Evolutionary conservation across 768 basidiomycete genomes (phyloP).

Genomic region (Russula lepida): DNA sequence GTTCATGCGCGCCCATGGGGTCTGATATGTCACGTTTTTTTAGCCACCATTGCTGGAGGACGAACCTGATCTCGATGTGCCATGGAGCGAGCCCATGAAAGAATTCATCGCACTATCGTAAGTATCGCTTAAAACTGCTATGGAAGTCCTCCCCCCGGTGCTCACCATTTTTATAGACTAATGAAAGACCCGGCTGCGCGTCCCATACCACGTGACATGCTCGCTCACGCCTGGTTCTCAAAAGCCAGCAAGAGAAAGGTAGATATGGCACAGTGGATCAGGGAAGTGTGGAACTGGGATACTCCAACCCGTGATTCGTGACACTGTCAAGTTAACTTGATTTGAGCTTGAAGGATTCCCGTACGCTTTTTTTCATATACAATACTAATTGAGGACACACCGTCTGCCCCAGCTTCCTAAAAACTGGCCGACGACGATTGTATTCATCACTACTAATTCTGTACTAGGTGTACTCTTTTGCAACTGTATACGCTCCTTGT

Average conservation of each 20-base stretch:
- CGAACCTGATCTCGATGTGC: conserved; percentile 35
- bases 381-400: not conserved
- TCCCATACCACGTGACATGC: conserved; percentile 70
- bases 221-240: conserved; percentile 71
- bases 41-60: conserved; percentile 69
- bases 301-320: not conserved
- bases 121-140: conserved; percentile 24
- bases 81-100: conserved; percentile 75
- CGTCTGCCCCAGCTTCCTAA: not conserved
- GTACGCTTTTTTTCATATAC: not conserved
- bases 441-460: not conserved
- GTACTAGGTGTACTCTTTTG: not conserved
- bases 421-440: not conserved
- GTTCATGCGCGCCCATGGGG: not conserved
- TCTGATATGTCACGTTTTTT: not conserved
- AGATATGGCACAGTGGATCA: conserved; percentile 77
- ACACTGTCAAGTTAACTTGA: not conserved
- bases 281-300: conserved; percentile 65
- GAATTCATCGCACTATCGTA: conserved; percentile 76
- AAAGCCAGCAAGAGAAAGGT: conserved; percentile 63
- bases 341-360: not conserved
- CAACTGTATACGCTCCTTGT: not conserved
- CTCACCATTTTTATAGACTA: conserved; percentile 35
- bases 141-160: not conserved
- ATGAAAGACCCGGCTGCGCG: conserved; percentile 53